Base-by-base conservation (phyloP, 805 yeast species). In the Nakazawaea ernobii region DNA sequence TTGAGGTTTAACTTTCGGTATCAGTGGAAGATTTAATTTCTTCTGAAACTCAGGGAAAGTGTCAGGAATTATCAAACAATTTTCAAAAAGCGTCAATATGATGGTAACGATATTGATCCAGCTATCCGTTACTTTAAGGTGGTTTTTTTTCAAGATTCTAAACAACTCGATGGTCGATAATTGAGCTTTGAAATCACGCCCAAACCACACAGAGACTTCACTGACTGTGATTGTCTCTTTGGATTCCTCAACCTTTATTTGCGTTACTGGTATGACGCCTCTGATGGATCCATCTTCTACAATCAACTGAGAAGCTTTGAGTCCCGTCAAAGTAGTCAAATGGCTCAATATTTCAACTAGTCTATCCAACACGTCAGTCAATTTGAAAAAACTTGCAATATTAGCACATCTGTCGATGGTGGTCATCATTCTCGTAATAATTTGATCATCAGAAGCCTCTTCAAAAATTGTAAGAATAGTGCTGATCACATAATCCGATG, bases 111-210 rank as follows among this genome's bases (percentile, higher is more conserved):
- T 66, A 17, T 75, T 67, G 8, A 63, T 59, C 96, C 96, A 90
- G 9, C 67, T 59, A 17, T 60, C 50, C 3, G 82, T 64, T 6
- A 80, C 73, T 35, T 65, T 63, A 44, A 76, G 71, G 24, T 72
- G 71, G 29, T 80, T 80, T 53, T 80, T 77, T 53, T 80, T 79
- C 29, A 87, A 66, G 30, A 92, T 77, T 52, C 95, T 73, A 70
- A 92, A 90, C 42, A 92, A 69, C 1, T 92, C 92, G 43, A 91
- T 90, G 2, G 90, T 75, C 10, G 97, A 84, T 51, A 92, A 68
- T 60, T 95, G 99, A 0, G 96, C 96, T 58, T 91, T 89, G 67
- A 88, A 87, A 59, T 90, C 94, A 42, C 84, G 74, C 6, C 99
- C 99, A 60, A 94, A 83, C 61, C 83, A 75, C 13, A 90, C 88